A percentile compares a stretch with the other conserved stretches of the same genome.
These are phyloP conservation scores for Aspergillus baeticus DNA, from an alignment of 495 filamentous ascomycete species.

Conservation along the genomic window DNA sequence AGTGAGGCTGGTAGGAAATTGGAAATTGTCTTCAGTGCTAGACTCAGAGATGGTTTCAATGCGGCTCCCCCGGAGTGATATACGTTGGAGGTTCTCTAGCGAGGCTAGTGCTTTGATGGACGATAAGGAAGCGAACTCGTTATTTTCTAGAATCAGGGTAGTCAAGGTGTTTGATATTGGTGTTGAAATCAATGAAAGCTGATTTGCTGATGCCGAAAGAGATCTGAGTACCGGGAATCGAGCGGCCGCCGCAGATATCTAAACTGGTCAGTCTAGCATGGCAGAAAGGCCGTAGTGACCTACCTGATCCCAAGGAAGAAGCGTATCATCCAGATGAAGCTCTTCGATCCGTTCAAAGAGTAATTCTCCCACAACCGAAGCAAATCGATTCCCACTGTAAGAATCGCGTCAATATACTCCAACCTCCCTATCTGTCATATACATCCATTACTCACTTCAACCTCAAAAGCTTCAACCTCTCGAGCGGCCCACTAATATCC, in stretches of 20 bases:
- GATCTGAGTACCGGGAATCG: constrained; percentile 61
- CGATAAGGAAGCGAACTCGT: constrained; percentile 62
- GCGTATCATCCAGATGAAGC: constrained; percentile 70
- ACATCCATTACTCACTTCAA: constrained; percentile 57
- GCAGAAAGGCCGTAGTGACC: constrained; percentile 20
- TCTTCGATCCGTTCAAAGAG: constrained; percentile 59
- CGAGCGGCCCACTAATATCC: constrained; percentile 66
- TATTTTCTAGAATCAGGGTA: constrained; percentile 71
- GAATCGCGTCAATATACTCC: constrained; percentile 14
- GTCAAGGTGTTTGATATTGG: constrained; percentile 49
- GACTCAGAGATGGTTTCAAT: constrained; percentile 30
- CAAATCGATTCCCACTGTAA: constrained; percentile 75
- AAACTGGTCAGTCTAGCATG: background rate
- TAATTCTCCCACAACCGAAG: constrained; percentile 37
- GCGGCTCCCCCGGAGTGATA: constrained; percentile 45
- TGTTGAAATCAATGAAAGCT: constrained; percentile 33
- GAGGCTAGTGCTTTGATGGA: constrained; percentile 55
- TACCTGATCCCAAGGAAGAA: constrained; percentile 73
- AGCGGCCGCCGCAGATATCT: constrained; percentile 38
- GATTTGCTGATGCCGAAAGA: constrained; percentile 58
- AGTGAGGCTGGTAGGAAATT: constrained; percentile 42
- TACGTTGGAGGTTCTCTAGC: constrained; percentile 57
- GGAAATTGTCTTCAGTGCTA: constrained; percentile 17
- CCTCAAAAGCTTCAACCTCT: constrained; percentile 59
- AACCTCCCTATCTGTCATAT: background rate